Evolutionary conservation across 495 filamentous ascomycete species (phyloP).

Genomic region (Chaetomium cochliodes): DNA sequence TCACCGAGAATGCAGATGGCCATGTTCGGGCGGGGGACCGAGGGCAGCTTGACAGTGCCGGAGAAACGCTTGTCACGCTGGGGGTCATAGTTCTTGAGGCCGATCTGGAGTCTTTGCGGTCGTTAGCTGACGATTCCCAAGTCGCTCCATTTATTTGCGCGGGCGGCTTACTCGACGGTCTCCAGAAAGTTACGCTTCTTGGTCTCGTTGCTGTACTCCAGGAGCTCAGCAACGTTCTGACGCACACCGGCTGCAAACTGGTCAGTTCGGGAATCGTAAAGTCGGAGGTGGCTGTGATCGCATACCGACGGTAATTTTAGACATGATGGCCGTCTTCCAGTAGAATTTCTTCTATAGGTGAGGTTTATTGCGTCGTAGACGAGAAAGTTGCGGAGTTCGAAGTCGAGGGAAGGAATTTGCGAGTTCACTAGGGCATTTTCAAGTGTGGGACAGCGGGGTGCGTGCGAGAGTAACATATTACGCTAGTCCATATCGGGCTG

Average conservation of each 20-base stretch:
- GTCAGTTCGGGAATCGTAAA: constrained; percentile 17
- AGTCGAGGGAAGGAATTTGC: constrained; percentile 16
- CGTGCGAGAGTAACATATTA: not conserved
- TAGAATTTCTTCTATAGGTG: constrained; percentile 62
- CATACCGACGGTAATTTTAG: constrained; percentile 69
- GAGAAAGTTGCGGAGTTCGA: constrained; percentile 19
- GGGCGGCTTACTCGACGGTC: constrained; percentile 37
- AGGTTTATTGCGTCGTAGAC: constrained; percentile 56
- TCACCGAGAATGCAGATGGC: constrained; percentile 96
- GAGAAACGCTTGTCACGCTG: constrained; percentile 99
- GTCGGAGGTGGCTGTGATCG: constrained; percentile 9
- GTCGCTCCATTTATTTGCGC: not conserved
- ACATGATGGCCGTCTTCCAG: constrained; percentile 56
- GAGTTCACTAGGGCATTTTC: constrained; percentile 22
- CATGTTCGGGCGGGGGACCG: constrained; percentile 90
- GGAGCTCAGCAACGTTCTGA: constrained; percentile 82
- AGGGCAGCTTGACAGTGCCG: constrained; percentile 76
- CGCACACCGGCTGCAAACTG: constrained; percentile 80
- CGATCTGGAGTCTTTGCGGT: constrained; percentile 72
- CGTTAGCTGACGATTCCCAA: not conserved
- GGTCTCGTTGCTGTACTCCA: constrained; percentile 91
- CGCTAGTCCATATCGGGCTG: constrained; percentile 11
- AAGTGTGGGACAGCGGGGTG: constrained; percentile 17
- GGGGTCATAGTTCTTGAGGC: constrained; percentile 99
- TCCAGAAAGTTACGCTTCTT: constrained; percentile 99